Evolutionary conservation across 345 rosid genomes (phyloP).

Genomic region (Corymbia maculata): DNA sequence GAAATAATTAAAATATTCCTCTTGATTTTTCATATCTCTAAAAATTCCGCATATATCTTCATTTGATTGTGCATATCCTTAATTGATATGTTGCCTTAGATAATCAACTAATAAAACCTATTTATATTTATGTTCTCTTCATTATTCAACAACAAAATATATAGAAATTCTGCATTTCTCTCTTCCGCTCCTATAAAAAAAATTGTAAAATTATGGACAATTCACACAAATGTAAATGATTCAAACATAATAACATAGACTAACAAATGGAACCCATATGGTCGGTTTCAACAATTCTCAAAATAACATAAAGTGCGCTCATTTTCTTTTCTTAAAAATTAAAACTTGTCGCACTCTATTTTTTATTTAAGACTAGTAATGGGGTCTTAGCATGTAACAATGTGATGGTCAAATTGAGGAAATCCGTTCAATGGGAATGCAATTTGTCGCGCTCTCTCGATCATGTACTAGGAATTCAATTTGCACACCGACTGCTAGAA

Average conservation of each 20-base stretch:
- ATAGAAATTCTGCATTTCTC: not conserved
- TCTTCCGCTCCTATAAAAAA: too few relatives aligned
- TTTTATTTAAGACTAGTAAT: not conserved
- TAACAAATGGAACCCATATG: not conserved
- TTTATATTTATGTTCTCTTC: not conserved
- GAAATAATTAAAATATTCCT: too few relatives aligned
- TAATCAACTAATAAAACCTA: not conserved
- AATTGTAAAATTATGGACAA: rapidly evolving
- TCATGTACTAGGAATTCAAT: not conserved
- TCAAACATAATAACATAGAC: not conserved
- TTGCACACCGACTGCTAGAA: not conserved
- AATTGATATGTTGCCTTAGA: not conserved
- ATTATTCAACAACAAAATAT: not conserved
- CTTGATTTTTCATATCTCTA: rapidly evolving
- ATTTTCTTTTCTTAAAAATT: not conserved
- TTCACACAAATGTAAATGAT: not conserved
- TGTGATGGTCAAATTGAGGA: not conserved
- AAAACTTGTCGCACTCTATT: not conserved
- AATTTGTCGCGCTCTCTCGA: not conserved
- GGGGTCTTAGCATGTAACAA: not conserved
- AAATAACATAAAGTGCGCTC: not conserved
- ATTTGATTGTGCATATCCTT: not conserved
- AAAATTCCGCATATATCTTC: rapidly evolving
- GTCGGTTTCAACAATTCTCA: not conserved
- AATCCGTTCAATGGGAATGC: not conserved